Conservation (phyloP, 805 yeast species). For the Saturnispora dispora region DNA sequence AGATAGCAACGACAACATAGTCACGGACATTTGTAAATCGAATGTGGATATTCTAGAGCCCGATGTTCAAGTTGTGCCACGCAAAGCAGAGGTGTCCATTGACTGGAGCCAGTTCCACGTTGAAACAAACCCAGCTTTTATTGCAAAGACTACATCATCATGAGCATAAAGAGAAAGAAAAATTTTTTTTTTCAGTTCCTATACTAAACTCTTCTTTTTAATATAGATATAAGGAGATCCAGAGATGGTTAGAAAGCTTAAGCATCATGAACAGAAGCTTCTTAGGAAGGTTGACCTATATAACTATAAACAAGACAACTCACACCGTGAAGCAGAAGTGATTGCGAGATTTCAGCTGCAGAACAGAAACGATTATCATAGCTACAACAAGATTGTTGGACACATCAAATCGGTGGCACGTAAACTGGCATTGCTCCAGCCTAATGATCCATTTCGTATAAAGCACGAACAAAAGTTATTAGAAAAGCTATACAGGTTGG, state of each 20-base stretch:
- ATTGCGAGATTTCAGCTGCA: conserved; percentile 92
- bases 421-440: conserved; percentile 72
- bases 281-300: conserved; percentile 92
- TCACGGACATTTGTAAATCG: neutral
- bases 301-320: conserved; percentile 94
- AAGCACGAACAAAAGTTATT: conserved; percentile 83
- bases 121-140: neutral
- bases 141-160: neutral
- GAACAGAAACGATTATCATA: conserved; percentile 91
- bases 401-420: conserved; percentile 81
- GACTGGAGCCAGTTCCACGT: conserved; percentile 1
- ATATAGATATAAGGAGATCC: neutral
- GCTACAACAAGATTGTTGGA: conserved; percentile 90
- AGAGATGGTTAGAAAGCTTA: conserved; percentile 74
- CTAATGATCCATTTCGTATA: conserved; percentile 77
- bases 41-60: neutral
- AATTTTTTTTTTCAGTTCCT: neutral
- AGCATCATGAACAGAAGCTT: conserved; percentile 91
- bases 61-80: neutral
- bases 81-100: neutral
- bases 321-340: conserved; percentile 93
- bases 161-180: neutral
- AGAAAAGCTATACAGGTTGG: conserved; percentile 85
- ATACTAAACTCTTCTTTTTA: conserved; percentile 5
- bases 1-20: neutral